Evolutionary conservation across 371 early-diverging fungal genomes (phyloP).

Genomic region (Mortierella sp.): DNA sequence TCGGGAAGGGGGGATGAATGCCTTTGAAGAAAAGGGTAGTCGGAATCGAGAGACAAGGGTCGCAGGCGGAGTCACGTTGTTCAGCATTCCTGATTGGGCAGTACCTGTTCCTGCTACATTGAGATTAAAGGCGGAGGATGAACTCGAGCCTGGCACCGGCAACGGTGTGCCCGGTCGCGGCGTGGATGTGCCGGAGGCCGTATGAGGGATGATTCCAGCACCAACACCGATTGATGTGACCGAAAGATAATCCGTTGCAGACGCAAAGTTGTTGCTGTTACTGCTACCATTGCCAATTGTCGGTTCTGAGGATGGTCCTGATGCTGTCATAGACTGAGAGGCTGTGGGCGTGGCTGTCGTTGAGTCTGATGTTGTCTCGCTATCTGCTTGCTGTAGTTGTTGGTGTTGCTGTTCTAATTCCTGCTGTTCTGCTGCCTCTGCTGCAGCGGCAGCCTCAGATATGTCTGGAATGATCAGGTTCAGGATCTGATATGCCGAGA

Average conservation of each 20-base stretch:
- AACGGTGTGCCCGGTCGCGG: constrained; percentile 34
- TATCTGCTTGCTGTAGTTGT: constrained; percentile 31
- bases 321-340: constrained; percentile 11
- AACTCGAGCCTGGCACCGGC: constrained; percentile 1
- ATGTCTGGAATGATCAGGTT: constrained; percentile 53
- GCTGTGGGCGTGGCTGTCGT: not conserved
- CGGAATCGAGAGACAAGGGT: constrained; percentile 44
- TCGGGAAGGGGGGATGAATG: constrained; percentile 48
- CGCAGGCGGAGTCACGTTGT: constrained; percentile 22
- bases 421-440: constrained; percentile 44
- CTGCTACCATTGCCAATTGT: constrained; percentile 1
- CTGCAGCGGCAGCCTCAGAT: constrained; percentile 46
- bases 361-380: not conserved
- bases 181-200: constrained; percentile 32
- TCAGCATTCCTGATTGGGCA: not conserved
- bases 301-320: not conserved
- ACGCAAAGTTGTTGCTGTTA: constrained; percentile 14
- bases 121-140: constrained; percentile 24
- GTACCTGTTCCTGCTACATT: constrained; percentile 5
- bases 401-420: constrained; percentile 41
- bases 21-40: constrained; percentile 46
- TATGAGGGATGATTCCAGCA: constrained; percentile 35
- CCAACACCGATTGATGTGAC: constrained; percentile 30
- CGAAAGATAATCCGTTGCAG: constrained; percentile 37
- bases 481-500: constrained; percentile 40